Percentiles rank a stretch among this genome's conserved stretches.
phyloP scores from a whole-genome alignment of 2,329 filamentous ascomycete genomes.

The Didymella lethalis region DNA sequence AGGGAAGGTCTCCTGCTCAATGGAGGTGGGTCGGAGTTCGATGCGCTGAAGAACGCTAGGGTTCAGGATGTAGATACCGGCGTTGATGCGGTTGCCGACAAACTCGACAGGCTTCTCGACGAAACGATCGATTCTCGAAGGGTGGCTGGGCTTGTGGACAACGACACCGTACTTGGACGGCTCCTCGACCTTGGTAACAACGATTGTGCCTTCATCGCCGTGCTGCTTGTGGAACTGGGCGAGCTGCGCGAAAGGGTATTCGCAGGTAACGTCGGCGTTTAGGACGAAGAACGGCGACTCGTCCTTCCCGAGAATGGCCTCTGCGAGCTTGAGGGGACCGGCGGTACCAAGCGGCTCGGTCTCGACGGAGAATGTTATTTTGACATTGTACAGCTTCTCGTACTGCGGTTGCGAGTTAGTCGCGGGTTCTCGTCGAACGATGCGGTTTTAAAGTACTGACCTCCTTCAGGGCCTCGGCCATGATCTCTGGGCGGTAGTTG shows the following conservation, averaged over 20 bases:
- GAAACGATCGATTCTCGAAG: constrained; percentile 94
- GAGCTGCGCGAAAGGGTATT: constrained; percentile 92
- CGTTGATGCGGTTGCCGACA: constrained; percentile 98
- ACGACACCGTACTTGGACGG: constrained; percentile 99
- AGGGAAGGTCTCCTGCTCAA: constrained; percentile 99
- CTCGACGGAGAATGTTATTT: constrained; percentile 97
- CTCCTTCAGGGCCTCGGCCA: constrained; percentile 92
- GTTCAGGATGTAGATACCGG: constrained; percentile 97
- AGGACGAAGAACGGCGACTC: constrained; percentile 96
- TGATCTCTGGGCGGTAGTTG: constrained; percentile 98
- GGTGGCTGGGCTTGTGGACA: constrained; percentile 92
- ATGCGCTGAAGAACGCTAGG: constrained; percentile 89
- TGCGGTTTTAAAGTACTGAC: constrained; percentile 57
- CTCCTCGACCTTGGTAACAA: constrained; percentile 98
- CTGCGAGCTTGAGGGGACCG: constrained; percentile 92
- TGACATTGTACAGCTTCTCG: constrained; percentile 89
- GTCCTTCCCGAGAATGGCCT: constrained; percentile 90
- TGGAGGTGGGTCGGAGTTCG: constrained; percentile 93
- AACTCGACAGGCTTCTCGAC: constrained; percentile 99
- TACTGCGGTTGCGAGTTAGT: constrained; percentile 63
- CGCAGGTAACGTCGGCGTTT: constrained; percentile 98
- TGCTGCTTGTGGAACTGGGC: constrained; percentile 91
- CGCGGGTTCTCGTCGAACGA: constrained; percentile 1
- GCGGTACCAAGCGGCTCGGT: constrained; percentile 94
- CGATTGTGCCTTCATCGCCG: constrained; percentile 95